These are phyloP conservation scores for Novakomyces olei DNA, from an alignment of 805 yeast species.

Conservation along the genomic window DNA sequence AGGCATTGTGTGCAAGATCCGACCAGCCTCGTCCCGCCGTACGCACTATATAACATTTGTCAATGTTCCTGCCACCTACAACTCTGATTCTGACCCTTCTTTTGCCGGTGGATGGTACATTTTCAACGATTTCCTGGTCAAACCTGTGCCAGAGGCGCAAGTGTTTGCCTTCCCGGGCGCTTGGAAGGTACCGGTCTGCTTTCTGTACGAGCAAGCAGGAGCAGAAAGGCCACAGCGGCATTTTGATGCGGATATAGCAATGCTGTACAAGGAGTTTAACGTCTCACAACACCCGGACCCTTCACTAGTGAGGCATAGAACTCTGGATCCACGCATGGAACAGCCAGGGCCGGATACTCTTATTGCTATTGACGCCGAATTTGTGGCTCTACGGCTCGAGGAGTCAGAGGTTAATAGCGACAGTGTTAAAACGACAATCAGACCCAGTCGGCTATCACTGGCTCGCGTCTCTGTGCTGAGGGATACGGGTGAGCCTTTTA, in stretches of 20 bases:
- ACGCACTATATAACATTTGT: background rate
- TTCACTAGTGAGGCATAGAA: constrained; percentile 39
- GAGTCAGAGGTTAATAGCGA: constrained; percentile 52
- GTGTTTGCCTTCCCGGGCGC: constrained; percentile 46
- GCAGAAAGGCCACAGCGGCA: constrained; percentile 3
- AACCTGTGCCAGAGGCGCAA: constrained; percentile 49
- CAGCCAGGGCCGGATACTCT: constrained; percentile 56
- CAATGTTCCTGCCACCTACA: background rate
- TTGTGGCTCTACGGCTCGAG: constrained; percentile 63
- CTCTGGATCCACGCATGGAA: constrained; percentile 21
- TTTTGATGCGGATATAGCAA: constrained; percentile 24
- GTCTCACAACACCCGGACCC: constrained; percentile 28
- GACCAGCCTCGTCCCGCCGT: no score
- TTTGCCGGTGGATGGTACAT: constrained; percentile 38
- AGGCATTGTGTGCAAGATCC: no score
- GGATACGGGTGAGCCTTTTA: constrained; percentile 51
- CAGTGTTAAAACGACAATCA: constrained; percentile 45
- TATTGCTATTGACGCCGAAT: constrained; percentile 92
- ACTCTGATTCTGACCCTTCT: no score
- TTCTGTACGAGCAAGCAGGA: constrained; percentile 34
- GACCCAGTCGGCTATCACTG: constrained; percentile 53
- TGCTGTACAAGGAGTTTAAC: constrained; percentile 38
- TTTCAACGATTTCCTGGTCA: constrained; percentile 79
- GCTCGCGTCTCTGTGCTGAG: constrained; percentile 79
- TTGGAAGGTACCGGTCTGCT: constrained; percentile 70